phyloP scores from a whole-genome alignment of 306 rosid species.

The Cajanus cajan region DNA sequence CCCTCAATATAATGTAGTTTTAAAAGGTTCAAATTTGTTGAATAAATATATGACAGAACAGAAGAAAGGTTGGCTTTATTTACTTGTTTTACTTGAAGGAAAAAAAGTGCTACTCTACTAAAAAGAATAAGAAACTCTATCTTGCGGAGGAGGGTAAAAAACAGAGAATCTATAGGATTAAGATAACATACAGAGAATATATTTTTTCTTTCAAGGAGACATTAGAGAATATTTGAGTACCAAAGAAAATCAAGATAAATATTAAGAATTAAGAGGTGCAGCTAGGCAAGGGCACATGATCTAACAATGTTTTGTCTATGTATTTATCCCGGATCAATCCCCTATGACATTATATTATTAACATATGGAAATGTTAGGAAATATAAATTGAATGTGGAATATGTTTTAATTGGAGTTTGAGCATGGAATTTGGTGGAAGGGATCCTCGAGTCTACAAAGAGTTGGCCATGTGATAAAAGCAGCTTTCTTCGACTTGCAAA shows the following conservation, averaged over 20 bases:
- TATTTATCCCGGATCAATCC: constrained; percentile 30
- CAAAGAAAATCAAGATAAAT: constrained; percentile 30
- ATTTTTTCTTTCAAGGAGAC: constrained; percentile 17
- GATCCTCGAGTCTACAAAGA: constrained; percentile 49
- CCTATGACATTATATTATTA: constrained; percentile 2
- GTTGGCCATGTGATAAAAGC: constrained; percentile 95
- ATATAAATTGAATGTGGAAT: constrained; percentile 28
- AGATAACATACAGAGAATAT: constrained; percentile 8
- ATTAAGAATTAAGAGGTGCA: constrained; percentile 27
- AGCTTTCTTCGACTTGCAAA: constrained; percentile 65
- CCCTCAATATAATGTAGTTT: constrained; percentile 13
- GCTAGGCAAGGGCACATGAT: constrained; percentile 55
- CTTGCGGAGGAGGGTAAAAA: constrained; percentile 13
- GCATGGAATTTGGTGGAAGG: constrained; percentile 39
- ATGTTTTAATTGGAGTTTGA: constrained; percentile 42
- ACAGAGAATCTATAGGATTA: constrained; percentile 36
- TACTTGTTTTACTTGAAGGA: constrained; percentile 23
- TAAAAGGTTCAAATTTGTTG: constrained; percentile 19
- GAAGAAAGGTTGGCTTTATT: constrained; percentile 29
- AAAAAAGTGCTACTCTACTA: neutral
- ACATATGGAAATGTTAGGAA: neutral
- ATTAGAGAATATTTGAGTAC: constrained; percentile 33
- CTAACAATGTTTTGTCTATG: constrained; percentile 37
- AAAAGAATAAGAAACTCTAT: neutral
- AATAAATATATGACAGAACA: constrained; percentile 33